A percentile compares a stretch with the other conserved stretches of the same genome.
Evolutionary conservation across 2,329 filamentous ascomycete species (phyloP).

Genomic region (Neopestalotiopsis sp.): DNA sequence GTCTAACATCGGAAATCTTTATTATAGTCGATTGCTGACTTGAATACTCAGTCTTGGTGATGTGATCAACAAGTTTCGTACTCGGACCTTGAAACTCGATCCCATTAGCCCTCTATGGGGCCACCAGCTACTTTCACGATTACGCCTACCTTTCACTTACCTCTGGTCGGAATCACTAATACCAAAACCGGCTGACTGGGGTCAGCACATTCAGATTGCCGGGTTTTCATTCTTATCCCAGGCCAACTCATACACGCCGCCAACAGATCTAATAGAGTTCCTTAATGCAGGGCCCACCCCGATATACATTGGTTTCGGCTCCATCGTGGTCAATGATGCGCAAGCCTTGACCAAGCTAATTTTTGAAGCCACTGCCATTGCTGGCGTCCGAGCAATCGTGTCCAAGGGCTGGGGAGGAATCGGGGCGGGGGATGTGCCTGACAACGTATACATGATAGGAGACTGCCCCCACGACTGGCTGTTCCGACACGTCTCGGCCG

Average conservation of each 20-base stretch:
- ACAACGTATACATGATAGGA: constrained; percentile 67
- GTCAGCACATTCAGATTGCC: constrained; percentile 60
- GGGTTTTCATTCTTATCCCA: constrained; percentile 67
- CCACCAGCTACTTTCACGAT: constrained; percentile 64
- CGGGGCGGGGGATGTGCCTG: constrained; percentile 60
- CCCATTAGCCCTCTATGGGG: constrained; percentile 70
- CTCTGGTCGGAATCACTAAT: constrained; percentile 72
- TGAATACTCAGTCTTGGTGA: constrained; percentile 60
- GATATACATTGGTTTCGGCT: constrained; percentile 71
- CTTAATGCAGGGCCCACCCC: constrained; percentile 54
- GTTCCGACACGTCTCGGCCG: constrained; percentile 66
- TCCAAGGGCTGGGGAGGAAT: constrained; percentile 72
- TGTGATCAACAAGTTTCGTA: constrained; percentile 67
- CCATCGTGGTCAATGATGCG: constrained; percentile 59
- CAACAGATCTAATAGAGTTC: constrained; percentile 50
- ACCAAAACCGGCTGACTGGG: constrained; percentile 70
- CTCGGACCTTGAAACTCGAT: constrained; percentile 65
- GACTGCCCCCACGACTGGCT: constrained; percentile 73
- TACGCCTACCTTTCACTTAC: constrained; percentile 72
- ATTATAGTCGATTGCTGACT: background rate
- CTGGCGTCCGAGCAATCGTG: constrained; percentile 64
- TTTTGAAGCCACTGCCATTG: constrained; percentile 60
- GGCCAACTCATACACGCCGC: constrained; percentile 57
- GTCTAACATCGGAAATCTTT: constrained; percentile 1
- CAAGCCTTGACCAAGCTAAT: constrained; percentile 61